These are phyloP conservation scores for Aspergillus luchuensis DNA, from an alignment of 2,329 filamentous ascomycete species.

Conservation along the genomic window DNA sequence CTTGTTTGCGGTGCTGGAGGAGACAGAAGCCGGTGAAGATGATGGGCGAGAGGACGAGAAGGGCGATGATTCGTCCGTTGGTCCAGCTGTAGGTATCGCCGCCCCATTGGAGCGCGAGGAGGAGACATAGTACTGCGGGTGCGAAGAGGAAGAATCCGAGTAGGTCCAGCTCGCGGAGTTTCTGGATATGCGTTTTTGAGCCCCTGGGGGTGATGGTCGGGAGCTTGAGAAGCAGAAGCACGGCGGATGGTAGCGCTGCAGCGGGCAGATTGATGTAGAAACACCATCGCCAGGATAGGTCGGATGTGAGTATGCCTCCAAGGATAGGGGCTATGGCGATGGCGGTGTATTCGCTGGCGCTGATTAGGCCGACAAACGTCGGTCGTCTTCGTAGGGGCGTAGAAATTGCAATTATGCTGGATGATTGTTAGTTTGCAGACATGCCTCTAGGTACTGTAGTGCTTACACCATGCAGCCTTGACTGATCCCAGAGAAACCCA, in stretches of 20 bases:
- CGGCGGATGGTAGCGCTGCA: not conserved
- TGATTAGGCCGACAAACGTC: not conserved
- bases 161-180: not conserved
- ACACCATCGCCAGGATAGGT: slow-evolving; percentile 2
- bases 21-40: slow-evolving; percentile 2
- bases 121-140: not conserved
- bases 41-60: not conserved
- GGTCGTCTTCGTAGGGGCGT: not conserved
- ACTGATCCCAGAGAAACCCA: slow-evolving; percentile 1
- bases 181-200: not conserved
- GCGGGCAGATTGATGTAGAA: slow-evolving; percentile 1
- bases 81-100: slow-evolving; percentile 4
- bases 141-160: not conserved
- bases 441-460: too few species aligned
- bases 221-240: not conserved
- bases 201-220: not conserved
- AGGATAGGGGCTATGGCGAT: not conserved
- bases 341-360: slow-evolving; percentile 4
- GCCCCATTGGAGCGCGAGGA: not conserved
- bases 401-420: slow-evolving; percentile 1
- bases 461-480: slow-evolving; percentile 4
- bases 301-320: not conserved
- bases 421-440: not conserved
- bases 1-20: slow-evolving; percentile 1
- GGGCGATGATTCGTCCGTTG: not conserved